Evolutionary conservation across 169 alveolate genomes (phyloP).

Genomic region (Plasmodium berghei): DNA sequence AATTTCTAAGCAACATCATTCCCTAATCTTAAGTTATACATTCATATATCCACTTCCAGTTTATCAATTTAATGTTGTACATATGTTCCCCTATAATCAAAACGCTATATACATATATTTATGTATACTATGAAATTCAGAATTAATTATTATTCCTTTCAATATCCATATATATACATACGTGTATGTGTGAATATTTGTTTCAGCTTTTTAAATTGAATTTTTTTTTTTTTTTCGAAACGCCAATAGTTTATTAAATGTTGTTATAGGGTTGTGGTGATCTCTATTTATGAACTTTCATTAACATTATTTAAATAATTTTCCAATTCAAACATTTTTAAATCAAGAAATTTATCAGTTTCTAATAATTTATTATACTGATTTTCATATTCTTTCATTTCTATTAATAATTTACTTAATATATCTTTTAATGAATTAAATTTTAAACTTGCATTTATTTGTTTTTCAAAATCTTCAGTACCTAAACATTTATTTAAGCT

Average conservation of each 20-base stretch:
- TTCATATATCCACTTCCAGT: too few species aligned
- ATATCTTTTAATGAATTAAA: slow-evolving; percentile 72
- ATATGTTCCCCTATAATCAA: background rate
- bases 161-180: background rate
- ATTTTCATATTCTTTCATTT: slow-evolving; percentile 69
- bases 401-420: slow-evolving; percentile 53
- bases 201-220: background rate
- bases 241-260: background rate
- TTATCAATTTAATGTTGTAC: too few species aligned
- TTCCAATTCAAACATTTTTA: slow-evolving; percentile 60
- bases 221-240: background rate
- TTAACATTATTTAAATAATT: slow-evolving; percentile 26
- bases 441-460: slow-evolving; percentile 57
- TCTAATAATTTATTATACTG: slow-evolving; percentile 54
- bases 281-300: slow-evolving; percentile 13
- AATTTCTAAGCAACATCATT: too few species aligned
- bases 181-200: background rate
- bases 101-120: background rate
- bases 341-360: slow-evolving; percentile 60
- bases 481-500: slow-evolving; percentile 68
- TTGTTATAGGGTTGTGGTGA: background rate
- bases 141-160: background rate
- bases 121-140: background rate
- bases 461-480: slow-evolving; percentile 73
- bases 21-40: too few species aligned